phyloP scores from a whole-genome alignment of 2,329 filamentous ascomycete species.

The Ustulina deusta region DNA sequence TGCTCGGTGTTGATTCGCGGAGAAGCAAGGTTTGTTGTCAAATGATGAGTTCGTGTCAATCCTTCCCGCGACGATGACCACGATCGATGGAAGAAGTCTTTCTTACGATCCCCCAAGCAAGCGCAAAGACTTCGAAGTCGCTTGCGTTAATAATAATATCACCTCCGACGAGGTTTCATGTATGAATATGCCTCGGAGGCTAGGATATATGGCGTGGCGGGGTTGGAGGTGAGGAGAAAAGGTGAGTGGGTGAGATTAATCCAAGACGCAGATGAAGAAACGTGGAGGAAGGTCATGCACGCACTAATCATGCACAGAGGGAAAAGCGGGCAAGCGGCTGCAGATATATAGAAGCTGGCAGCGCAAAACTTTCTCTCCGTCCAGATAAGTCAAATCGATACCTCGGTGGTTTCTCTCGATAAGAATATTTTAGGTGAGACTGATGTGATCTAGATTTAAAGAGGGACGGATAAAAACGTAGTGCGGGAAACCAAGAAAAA shows the following conservation, averaged over 20 bases:
- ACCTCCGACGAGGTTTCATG: constrained; percentile 30
- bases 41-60: background rate
- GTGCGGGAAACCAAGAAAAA: background rate
- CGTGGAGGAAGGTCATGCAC: constrained; percentile 23
- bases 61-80: background rate
- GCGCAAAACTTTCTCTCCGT: constrained; percentile 28
- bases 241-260: background rate
- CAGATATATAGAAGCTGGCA: constrained; percentile 27
- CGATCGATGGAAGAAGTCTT: constrained; percentile 59
- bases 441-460: background rate
- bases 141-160: constrained; percentile 58
- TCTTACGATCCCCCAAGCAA: constrained; percentile 68
- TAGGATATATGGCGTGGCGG: constrained; percentile 11
- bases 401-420: background rate
- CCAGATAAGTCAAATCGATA: background rate
- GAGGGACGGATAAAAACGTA: background rate
- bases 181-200: constrained; percentile 27
- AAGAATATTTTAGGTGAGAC: constrained; percentile 2
- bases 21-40: background rate
- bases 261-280: constrained; percentile 3
- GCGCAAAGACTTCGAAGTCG: constrained; percentile 76
- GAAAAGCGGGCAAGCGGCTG: constrained; percentile 15
- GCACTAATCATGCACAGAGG: constrained; percentile 31
- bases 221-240: constrained; percentile 18
- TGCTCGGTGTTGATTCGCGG: background rate